Evolutionary conservation across 2,329 filamentous ascomycete genomes (phyloP), one percentile per base, ranked within the genome.

Genomic region (Talaromyces islandicus): DNA sequence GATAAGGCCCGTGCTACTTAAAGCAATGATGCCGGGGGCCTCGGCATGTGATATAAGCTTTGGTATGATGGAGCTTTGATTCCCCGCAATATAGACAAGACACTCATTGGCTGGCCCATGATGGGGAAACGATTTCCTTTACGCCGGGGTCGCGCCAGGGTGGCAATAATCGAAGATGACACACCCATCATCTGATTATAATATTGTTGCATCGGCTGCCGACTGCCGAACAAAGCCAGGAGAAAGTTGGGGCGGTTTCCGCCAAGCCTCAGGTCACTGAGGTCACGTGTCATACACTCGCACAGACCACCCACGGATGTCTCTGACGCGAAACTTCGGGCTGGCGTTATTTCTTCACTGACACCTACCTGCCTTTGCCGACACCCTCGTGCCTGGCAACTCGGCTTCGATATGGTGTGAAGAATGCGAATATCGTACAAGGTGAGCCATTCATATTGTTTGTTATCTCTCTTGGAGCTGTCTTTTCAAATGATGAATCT

Each of bases 401-500:
- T 51, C 52, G 43, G 48, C 50, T 52, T 58, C 25, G 59, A 51
- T 38, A 54, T 62, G 61, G 52, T 62, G 35, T 62, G 52, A 60
- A 61, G 43, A 61, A 63, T 63, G 62, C 35, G 41, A 59, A 57
- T 43, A 38, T 54, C 19, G 54, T 60, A 41, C 55, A 64, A 60
- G 62, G 62, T 64, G 54, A 55, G 62, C 54, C n/a, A 21, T 7
- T 21, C n/a, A 30, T 19, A n/a, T 50, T 41, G 21, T 1, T 35
- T n/a, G n/a, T n/a, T n/a, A n/a, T n/a, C 9, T 54, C 19, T 25
- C 32, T 4, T 41, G 21, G 17, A 46, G 21, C 43, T 46, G 7
- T 2, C 7, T 9, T 48, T 27, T 21, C 38, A n/a, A 62, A 77
- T 84, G 85, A 87, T 87, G 84, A 86, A 72, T 69, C 68, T 69